phyloP scores from a whole-genome alignment of 2,329 filamentous ascomycete species.

The Stagonosporopsis vannaccii region DNA sequence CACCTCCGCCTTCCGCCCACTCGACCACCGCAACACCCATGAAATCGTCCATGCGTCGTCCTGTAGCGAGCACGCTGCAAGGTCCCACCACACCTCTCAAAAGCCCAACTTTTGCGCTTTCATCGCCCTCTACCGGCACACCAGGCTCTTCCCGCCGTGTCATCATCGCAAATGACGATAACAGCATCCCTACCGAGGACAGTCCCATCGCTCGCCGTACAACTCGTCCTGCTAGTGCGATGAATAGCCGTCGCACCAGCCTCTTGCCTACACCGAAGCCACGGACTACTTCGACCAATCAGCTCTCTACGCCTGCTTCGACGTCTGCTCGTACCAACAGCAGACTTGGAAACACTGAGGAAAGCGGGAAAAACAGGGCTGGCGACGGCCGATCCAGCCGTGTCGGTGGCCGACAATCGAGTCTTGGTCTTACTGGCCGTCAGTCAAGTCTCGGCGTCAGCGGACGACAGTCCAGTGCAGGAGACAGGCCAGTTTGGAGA shows the following conservation, averaged over 20 bases:
- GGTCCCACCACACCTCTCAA: constrained; percentile 40
- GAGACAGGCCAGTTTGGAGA: constrained; percentile 35
- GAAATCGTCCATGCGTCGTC: constrained; percentile 35
- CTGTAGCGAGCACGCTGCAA: constrained; percentile 40
- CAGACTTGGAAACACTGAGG: constrained; percentile 34
- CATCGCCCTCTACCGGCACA: constrained; percentile 30
- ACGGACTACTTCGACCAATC: constrained; percentile 33
- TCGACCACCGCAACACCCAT: constrained; percentile 40
- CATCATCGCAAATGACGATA: constrained; percentile 29
- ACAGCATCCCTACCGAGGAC: constrained; percentile 32
- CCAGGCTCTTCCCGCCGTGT: constrained; percentile 37
- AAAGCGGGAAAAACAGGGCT: constrained; percentile 32
- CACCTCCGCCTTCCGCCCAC: constrained; percentile 31
- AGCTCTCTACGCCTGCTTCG: constrained; percentile 17
- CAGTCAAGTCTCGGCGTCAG: constrained; percentile 27
- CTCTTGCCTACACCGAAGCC: constrained; percentile 40
- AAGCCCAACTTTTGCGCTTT: constrained; percentile 22
- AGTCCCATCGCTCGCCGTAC: constrained; percentile 40
- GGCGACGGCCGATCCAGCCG: constrained; percentile 35
- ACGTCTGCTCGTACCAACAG: constrained; percentile 32
- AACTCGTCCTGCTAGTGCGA: constrained; percentile 38
- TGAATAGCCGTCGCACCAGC: constrained; percentile 41
- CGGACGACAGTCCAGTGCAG: constrained; percentile 27
- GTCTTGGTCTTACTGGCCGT: constrained; percentile 20
- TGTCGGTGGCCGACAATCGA: constrained; percentile 34